Base-by-base conservation (phyloP, 23 red algal genomes). In the Gracilaria caudata region DNA sequence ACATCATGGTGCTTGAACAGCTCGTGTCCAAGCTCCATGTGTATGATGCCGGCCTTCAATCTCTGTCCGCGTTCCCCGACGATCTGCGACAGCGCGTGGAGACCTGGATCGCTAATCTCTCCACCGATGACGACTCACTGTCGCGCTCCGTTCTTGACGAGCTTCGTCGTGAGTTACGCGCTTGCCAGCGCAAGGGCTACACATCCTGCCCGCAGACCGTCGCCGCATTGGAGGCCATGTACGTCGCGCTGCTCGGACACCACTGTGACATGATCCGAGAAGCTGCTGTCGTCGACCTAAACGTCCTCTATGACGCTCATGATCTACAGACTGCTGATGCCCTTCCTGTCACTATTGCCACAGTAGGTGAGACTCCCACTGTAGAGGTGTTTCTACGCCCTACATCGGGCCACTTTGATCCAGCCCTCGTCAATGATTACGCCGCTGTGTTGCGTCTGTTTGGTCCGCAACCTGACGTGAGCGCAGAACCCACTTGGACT, bases 251-350 rank as follows among this genome's bases (percentile, higher is more conserved):
- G 36, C 73, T 98, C 25, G 97, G 97, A 73, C 93, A 98, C 76
- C 44, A 57, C 43, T 64, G 59, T 38, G 79, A 85, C 7, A 71
- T 75, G 54, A 76, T 98, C 36, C 93, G 91, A 13, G 97, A 98
- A 55, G 86, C 82, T 5, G 87, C 97, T 49, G 93, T 98, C 57
- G 91, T 98, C 58, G 83, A 95, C 47, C 73, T 98, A 24, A 95
- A 95, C 77, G 92, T 95, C 63, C 58, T 98, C 9, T 98, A 98
- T 53, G 97, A 98, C 44, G 97, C 92, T 14, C 97, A 98, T 78
- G 88, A 86, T 39, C 79, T 98, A 41, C 97, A 98, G 59, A 61
- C 92, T 43, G 73, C 64, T 51, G 93, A 98, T 33, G 82, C 97
- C 24, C 93, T 98, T 20, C 84, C 89, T 19, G 84, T 92, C 21